A percentile compares a stretch with the other conserved stretches of the same genome.
phyloP scores from a whole-genome alignment of 148 eudicot genomes.

The Camellia lanceoleosa region DNA sequence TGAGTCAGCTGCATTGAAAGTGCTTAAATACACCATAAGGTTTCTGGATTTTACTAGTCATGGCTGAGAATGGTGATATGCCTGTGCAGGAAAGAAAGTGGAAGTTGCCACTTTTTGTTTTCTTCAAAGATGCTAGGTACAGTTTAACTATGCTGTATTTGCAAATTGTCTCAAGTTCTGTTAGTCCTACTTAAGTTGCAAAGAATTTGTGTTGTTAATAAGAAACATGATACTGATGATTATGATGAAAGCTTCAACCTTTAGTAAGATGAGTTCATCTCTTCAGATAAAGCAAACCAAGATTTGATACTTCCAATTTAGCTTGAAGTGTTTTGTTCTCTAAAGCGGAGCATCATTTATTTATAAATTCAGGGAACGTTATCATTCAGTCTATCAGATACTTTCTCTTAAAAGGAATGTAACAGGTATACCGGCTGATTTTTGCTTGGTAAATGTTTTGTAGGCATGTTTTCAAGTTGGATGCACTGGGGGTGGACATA shows the following conservation, averaged over 20 bases:
- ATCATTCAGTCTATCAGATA: too few species aligned
- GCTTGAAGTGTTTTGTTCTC: neutral
- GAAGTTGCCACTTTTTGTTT: slow-evolving; percentile 56
- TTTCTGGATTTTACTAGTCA: slow-evolving; percentile 6
- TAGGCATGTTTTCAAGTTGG: slow-evolving; percentile 72
- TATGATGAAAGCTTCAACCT: neutral
- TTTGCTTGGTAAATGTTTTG: neutral
- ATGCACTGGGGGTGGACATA: slow-evolving; percentile 74
- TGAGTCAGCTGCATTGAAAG: slow-evolving; percentile 10
- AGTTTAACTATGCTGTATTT: neutral
- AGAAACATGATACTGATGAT: neutral
- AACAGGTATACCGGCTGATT: neutral
- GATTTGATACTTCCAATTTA: neutral
- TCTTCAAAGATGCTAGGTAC: slow-evolving; percentile 76
- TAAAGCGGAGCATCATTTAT: neutral
- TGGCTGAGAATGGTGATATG: slow-evolving; percentile 40
- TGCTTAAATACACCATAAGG: neutral
- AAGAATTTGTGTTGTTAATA: neutral
- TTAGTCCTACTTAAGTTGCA: neutral
- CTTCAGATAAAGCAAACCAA: neutral
- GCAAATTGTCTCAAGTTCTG: neutral
- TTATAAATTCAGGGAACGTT: too few species aligned
- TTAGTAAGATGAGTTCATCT: neutral
- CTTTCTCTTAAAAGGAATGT: neutral
- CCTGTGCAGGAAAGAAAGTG: slow-evolving; percentile 24